Base-by-base conservation (phyloP, 2,329 filamentous ascomycete genomes). In the Cordyceps tenuipes region DNA sequence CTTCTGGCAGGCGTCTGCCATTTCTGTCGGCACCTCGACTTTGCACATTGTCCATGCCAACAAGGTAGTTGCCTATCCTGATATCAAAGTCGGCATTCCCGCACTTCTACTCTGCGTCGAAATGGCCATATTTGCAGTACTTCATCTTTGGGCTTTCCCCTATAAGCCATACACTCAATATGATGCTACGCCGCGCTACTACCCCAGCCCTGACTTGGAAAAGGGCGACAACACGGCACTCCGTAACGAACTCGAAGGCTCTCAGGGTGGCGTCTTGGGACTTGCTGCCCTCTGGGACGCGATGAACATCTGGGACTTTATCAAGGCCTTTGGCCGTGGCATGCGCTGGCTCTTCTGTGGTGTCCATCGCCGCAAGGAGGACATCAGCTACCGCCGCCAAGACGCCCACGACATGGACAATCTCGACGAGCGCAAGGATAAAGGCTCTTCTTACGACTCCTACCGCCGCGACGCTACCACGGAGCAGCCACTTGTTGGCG, bases 121-220 rank as follows among this genome's bases (percentile, higher is more conserved):
- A 73, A 96, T 96, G 91, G 84, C 89, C 9, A 75, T 89, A 34
- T 95, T 96, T 67, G 78, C 88, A 19, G 68, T 91, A 49, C 73
- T 96, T 57, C 91, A 96, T 71, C 74, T 94, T 17, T 95, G 86
- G 79, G 89, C 91, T 2, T 96, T 94, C 69, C 82, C 89, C 1
- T 94, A 87, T 78, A 79, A 80, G 60, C 85, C 85, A 1, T 96
- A 96, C 71, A 76, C 73, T 23, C 72, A 73, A 21, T 69, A 70
- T 31, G 57, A 21, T 3, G 75, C 77, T 21, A 78, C 74, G 55
- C 66, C 70, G 36, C 73, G 72, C n/a, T 79, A 76, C 61, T 82
- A 82, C 62, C 79, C 80, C 47, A 66, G 71, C 57, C 70, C 78
- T 56, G 76, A 78, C 63, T 64, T 72, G 8, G 63, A 73, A 55